These are phyloP conservation scores for Cymbomonas tetramitiformis DNA, from an alignment of 139 green algal species.

Conservation along the genomic window DNA sequence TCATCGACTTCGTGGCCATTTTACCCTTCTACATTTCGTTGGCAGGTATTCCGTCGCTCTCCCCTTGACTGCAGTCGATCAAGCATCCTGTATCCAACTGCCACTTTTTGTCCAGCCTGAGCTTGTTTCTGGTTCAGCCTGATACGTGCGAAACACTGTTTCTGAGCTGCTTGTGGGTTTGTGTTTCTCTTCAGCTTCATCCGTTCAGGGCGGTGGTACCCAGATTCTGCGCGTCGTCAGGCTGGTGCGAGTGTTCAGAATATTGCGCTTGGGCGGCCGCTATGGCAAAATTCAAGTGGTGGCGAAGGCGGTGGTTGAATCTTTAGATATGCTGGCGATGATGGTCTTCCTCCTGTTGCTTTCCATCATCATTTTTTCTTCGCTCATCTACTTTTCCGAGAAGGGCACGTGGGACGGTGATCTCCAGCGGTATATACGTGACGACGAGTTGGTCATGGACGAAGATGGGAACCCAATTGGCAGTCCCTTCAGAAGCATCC, in stretches of 20 bases:
- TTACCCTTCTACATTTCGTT: constrained; percentile 19
- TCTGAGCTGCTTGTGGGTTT: not conserved
- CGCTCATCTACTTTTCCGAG: constrained; percentile 28
- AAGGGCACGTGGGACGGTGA: not conserved
- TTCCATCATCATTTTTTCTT: constrained; percentile 21
- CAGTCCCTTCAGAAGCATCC: constrained; percentile 21
- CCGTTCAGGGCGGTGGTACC: too few species aligned
- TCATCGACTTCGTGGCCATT: constrained; percentile 16
- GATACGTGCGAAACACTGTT: not conserved
- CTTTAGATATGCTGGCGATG: constrained; percentile 23
- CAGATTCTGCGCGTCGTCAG: constrained; percentile 10
- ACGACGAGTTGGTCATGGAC: constrained; percentile 11
- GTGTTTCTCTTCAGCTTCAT: too few species aligned
- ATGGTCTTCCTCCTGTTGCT: constrained; percentile 28
- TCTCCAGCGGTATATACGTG: not conserved
- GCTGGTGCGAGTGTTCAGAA: constrained; percentile 15
- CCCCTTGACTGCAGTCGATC: too few species aligned
- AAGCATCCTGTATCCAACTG: too few species aligned
- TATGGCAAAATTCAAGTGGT: constrained; percentile 21
- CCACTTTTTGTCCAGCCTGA: too few species aligned
- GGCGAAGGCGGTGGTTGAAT: constrained; percentile 9
- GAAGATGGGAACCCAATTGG: not conserved
- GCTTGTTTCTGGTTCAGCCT: too few species aligned
- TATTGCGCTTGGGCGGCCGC: constrained; percentile 9
- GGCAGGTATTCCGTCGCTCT: too few species aligned